These are phyloP conservation scores for Hypsizygus ulmarius DNA, from an alignment of 1,284 basidiomycete genomes.

Conservation along the genomic window DNA sequence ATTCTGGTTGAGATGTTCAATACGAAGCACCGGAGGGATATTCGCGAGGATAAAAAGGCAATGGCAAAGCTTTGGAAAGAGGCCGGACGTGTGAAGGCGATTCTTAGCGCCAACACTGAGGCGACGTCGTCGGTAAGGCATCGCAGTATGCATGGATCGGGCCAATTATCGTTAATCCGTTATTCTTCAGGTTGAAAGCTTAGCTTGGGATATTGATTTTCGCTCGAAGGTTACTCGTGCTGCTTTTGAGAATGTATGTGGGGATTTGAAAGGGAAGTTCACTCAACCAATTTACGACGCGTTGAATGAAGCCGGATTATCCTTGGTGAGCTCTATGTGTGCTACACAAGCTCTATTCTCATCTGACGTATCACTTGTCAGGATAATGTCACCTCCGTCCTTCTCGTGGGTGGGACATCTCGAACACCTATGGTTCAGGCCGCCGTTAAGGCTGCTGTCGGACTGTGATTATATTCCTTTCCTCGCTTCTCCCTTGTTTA, in stretches of 20 bases:
- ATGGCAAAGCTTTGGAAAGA: constrained; percentile 96
- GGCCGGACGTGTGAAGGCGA: constrained; percentile 86
- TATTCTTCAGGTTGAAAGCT: constrained; percentile 72
- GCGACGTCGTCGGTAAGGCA: constrained; percentile 64
- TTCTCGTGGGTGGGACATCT: constrained; percentile 88
- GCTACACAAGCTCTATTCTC: not conserved
- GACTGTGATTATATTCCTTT: constrained; percentile 50
- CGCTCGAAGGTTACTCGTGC: constrained; percentile 73
- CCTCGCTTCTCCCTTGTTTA: not conserved
- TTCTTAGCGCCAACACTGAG: constrained; percentile 91
- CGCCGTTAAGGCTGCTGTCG: constrained; percentile 74
- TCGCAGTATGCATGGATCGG: no score
- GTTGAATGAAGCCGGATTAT: constrained; percentile 65
- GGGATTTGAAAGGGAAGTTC: constrained; percentile 63
- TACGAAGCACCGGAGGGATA: constrained; percentile 59
- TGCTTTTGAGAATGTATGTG: constrained; percentile 73
- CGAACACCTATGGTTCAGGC: constrained; percentile 91
- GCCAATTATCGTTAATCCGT: no score
- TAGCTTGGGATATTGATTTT: constrained; percentile 92
- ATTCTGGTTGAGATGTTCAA: constrained; percentile 79
- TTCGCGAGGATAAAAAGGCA: constrained; percentile 75
- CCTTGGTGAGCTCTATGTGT: constrained; percentile 44
- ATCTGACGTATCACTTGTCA: constrained; percentile 23
- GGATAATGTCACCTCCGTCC: constrained; percentile 83
- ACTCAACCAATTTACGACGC: constrained; percentile 79